Evolutionary conservation across 2,329 filamentous ascomycete species (phyloP), one percentile per base, ranked within the genome.

Genomic region (Laburnicola sp.): DNA sequence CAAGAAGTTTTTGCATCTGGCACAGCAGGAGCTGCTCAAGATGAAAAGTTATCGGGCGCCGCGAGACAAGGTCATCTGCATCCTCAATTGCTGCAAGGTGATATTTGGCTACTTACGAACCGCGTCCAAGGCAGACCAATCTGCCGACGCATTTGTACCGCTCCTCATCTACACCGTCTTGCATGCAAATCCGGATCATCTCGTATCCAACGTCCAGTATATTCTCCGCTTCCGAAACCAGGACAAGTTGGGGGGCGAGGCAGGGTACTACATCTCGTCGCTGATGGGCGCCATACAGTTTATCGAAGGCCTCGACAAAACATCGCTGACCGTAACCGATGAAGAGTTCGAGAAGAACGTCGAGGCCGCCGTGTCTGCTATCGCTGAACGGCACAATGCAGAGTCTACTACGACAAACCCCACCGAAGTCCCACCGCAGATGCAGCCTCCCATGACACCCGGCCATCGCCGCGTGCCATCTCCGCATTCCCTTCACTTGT

Each of bases 41-140:
- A 97, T 99, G 67, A 96, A 93, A 67, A 94, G 89, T 6, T 99
- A 99, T 69, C 85, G 95, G 60, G 94, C 94, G n/a, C 94, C 94
- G 3, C 81, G 94, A 63, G 94, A 99, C 78, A 99, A 99, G 75
- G 94, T 99, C 48, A 97, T 99, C 43, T 99, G 94, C 72, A 91
- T 97, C 39, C 77, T 99, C 49, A 99, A 99, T 75, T 97, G 92
- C 76, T 99, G 94, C 83, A 99, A 99, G 75, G 95, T 99, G 57
- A 97, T 99, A 57, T 97, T 99, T 73, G 94, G 93, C 16, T 84
- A 96, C 42, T 78, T 99, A 45, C 92, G 93, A 60, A 95, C 97
- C 69, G 86, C 90, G 46, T 95, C 96, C 6, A 45, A 45, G 73
- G 88, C 88, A 1, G 94, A 99, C 70, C 93, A 92, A 22, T 97